A percentile compares a stretch with the other conserved stretches of the same genome.
phyloP scores from a whole-genome alignment of 2,329 filamentous ascomycete genomes.

The Daldinia eschscholtzii region DNA sequence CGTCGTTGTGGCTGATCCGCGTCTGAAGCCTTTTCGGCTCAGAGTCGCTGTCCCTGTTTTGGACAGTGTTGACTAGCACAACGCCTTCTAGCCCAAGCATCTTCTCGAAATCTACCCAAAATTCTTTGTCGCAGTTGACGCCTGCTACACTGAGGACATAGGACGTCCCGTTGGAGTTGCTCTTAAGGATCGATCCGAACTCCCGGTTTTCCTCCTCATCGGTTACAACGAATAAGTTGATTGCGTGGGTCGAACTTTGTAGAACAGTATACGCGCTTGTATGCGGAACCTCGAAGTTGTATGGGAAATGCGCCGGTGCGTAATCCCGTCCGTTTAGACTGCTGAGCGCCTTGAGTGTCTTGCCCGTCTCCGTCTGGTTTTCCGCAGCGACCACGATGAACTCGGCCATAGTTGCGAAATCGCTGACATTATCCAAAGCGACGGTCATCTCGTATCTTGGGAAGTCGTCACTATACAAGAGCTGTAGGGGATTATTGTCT shows the following conservation, averaged over 20 bases:
- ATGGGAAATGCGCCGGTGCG: constrained; percentile 86
- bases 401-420: constrained; percentile 95
- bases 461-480: constrained; percentile 84
- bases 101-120: constrained; percentile 96
- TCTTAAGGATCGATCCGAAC: constrained; percentile 93
- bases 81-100: constrained; percentile 93
- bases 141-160: constrained; percentile 86
- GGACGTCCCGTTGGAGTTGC: constrained; percentile 96
- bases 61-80: constrained; percentile 85
- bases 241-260: constrained; percentile 92
- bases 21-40: constrained; percentile 85
- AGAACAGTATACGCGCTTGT: constrained; percentile 91
- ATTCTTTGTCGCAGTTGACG: constrained; percentile 82
- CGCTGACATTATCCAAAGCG: constrained; percentile 78
- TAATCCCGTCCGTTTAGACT: constrained; percentile 88
- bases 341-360: constrained; percentile 80
- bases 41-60: constrained; percentile 76
- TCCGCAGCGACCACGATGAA: constrained; percentile 91
- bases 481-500: constrained; percentile 71
- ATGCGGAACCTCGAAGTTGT: constrained; percentile 82
- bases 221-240: constrained; percentile 93
- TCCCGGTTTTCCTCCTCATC: constrained; percentile 73
- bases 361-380: constrained; percentile 68
- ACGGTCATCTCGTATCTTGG: constrained; percentile 74
- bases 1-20: constrained; percentile 96